Base-by-base conservation (phyloP, 257 asterid genomes). In the Ilex asprella region DNA sequence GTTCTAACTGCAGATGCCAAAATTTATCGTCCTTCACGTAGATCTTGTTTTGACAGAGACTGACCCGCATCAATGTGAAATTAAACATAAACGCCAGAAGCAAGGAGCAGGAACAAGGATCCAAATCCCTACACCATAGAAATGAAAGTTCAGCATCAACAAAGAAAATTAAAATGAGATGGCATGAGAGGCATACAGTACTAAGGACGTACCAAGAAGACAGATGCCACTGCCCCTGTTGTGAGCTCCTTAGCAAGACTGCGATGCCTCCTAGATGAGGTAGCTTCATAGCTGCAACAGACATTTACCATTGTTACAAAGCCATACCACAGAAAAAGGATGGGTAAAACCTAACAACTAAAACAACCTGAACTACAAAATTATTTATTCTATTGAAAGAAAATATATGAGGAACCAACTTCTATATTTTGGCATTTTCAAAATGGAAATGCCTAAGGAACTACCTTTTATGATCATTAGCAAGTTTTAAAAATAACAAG, bases 61-160 rank as follows among this genome's bases (percentile, higher is more conserved):
- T 62, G 56, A 46, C 4, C 11, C 16, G 60, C 55, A 44, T 35
- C 8, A 7, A 35, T 35, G 52, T 21, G 60, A 67, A 44, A 65
- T 89, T 87, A 92, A 71, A 92, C 99, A 62, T 89, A 92, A 64
- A 92, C 86, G n/a, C 99, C 99, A 2, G 86, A 83, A 64, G 99
- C 81, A 65, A 92, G 99, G 39, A 92, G 86, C 88, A 92, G 73
- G 83, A 92, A 92, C 75, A 92, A 73, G 65, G 97, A 89, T 65
- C 99, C 99, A 52, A 92, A 92, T 56, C 99, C 99, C 97, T 92
- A 93, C 77, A 63, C 32, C 53, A 68, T 47, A 58, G 70, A 31
- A 63, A 15, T 49, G 65, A 14, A 65, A 47, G 55, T 50, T 43
- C 56, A 52, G 47, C 7, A 65, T 53, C n/a, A 69, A 46, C 52